Evolutionary conservation across 2,329 filamentous ascomycete genomes (phyloP).

Genomic region (Talaromyces sp.): DNA sequence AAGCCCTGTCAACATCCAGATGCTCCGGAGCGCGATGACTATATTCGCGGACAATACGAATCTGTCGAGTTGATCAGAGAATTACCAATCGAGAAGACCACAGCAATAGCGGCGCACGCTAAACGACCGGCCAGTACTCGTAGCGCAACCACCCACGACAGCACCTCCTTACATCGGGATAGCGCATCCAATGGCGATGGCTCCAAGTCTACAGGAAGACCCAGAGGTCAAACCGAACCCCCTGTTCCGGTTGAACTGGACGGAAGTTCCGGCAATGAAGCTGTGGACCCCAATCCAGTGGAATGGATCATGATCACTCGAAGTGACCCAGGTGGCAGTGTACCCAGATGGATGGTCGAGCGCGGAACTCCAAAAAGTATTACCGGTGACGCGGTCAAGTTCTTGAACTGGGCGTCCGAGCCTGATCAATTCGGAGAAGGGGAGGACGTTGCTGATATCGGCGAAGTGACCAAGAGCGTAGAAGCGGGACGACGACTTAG

Average conservation of each 20-base stretch:
- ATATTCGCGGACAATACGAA: constrained; percentile 82
- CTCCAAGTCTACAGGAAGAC: constrained; percentile 24
- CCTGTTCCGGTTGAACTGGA: constrained; percentile 40
- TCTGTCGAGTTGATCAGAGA: constrained; percentile 89
- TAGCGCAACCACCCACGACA: neutral
- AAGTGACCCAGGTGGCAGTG: constrained; percentile 82
- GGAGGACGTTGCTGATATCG: constrained; percentile 6
- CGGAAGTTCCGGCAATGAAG: constrained; percentile 21
- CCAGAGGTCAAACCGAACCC: constrained; percentile 34
- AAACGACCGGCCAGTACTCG: neutral
- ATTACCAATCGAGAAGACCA: constrained; percentile 41
- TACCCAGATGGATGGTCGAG: constrained; percentile 88
- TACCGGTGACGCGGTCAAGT: constrained; percentile 73
- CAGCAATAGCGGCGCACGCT: neutral
- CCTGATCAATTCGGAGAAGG: constrained; percentile 28
- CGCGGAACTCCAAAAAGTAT: constrained; percentile 80
- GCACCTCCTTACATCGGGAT: constrained; percentile 6
- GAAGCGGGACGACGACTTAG: neutral
- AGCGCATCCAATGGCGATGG: neutral
- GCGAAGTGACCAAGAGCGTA: constrained; percentile 10
- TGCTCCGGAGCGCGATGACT: constrained; percentile 66
- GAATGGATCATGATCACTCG: constrained; percentile 94
- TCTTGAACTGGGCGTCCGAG: constrained; percentile 70
- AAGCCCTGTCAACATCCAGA: constrained; percentile 77
- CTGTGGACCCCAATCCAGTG: constrained; percentile 55